phyloP scores from a whole-genome alignment of 257 asterid genomes.

The Scutellaria baicalensis region DNA sequence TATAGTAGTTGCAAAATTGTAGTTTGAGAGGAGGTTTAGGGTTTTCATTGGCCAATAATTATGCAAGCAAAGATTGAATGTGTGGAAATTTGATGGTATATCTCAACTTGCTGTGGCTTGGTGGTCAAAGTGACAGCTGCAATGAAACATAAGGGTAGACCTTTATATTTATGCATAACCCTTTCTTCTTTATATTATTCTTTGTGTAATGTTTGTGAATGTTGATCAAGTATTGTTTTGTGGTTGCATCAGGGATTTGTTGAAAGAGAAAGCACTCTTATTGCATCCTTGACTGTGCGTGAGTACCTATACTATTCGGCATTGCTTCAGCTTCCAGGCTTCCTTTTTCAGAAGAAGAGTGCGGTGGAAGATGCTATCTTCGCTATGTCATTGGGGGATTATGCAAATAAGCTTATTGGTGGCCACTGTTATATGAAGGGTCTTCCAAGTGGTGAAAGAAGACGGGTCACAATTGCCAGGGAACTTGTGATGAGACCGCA shows the following conservation, averaged over 20 bases:
- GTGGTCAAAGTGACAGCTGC: background rate
- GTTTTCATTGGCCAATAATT: background rate
- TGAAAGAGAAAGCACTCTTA: constrained; percentile 81
- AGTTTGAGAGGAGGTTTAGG: background rate
- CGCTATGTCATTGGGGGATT: constrained; percentile 94
- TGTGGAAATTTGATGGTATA: background rate
- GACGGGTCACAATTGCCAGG: constrained; percentile 93
- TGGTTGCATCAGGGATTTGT: constrained; percentile 68
- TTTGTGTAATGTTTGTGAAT: background rate
- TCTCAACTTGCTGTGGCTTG: background rate
- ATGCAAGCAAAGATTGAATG: background rate
- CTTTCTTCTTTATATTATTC: background rate
- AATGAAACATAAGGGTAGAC: background rate
- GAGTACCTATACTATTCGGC: constrained; percentile 98
- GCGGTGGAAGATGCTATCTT: constrained; percentile 86
- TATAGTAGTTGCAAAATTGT: background rate
- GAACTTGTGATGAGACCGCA: constrained; percentile 97
- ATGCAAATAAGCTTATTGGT: constrained; percentile 87
- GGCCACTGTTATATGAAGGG: constrained; percentile 95
- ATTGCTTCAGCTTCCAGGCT: constrained; percentile 93
- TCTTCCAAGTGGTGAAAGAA: constrained; percentile 87
- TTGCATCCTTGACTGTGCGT: constrained; percentile 96
- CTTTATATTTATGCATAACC: background rate
- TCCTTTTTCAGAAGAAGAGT: constrained; percentile 59
- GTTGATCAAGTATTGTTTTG: constrained; percentile 16